A percentile compares a stretch with the other conserved stretches of the same genome.
phyloP scores from a whole-genome alignment of 176 grass and related monocot genomes.

The Musa itinerans region DNA sequence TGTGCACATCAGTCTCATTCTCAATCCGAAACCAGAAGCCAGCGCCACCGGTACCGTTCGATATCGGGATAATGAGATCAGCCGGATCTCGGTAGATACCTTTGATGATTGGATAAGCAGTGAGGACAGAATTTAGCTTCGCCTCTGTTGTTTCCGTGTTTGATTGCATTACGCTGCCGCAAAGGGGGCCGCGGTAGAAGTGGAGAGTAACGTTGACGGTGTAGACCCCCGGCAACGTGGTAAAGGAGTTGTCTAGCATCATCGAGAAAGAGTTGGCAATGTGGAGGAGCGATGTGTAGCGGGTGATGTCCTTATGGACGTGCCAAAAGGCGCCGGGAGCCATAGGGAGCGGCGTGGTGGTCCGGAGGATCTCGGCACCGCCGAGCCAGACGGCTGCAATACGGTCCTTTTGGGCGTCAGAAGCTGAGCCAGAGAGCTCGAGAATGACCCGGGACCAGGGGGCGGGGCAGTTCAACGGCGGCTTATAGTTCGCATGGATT shows the following conservation, averaged over 20 bases:
- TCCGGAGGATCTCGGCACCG: slow-evolving; percentile 10
- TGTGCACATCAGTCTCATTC: slow-evolving; percentile 29
- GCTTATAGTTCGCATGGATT: background rate
- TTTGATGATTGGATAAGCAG: too few species aligned
- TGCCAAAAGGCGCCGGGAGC: background rate
- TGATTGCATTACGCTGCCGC: too few species aligned
- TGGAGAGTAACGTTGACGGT: slow-evolving; percentile 9
- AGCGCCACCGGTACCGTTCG: slow-evolving; percentile 30
- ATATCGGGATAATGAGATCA: slow-evolving; percentile 50
- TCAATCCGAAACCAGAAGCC: slow-evolving; percentile 55
- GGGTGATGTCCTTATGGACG: background rate
- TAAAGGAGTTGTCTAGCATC: slow-evolving; percentile 17
- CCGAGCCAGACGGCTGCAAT: background rate
- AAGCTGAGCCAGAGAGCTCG: background rate
- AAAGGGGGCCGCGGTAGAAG: slow-evolving; percentile 6
- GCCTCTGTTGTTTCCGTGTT: too few species aligned
- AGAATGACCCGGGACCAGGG: background rate
- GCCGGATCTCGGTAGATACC: slow-evolving; percentile 11
- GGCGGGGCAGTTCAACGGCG: background rate
- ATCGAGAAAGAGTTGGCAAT: background rate
- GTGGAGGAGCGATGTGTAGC: background rate
- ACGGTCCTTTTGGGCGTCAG: slow-evolving; percentile 2
- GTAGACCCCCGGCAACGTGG: background rate
- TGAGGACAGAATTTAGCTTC: too few species aligned
- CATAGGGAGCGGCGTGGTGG: background rate